phyloP scores from a whole-genome alignment of 805 yeast species.

The Kodamaea kaohsiungensis region DNA sequence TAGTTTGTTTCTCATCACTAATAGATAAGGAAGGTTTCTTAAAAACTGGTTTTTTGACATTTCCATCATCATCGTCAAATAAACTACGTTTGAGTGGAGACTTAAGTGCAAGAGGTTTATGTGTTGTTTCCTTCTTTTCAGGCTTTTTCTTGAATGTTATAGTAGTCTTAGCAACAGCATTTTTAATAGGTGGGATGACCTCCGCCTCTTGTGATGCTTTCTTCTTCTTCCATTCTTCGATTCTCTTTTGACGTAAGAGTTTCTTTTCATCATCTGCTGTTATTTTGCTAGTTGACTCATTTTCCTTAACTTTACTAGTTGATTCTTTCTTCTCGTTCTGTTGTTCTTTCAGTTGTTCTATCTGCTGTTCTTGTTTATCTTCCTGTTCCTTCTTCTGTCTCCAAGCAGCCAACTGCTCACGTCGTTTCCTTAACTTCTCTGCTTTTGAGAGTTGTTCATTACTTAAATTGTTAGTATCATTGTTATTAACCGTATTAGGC shows the following conservation, averaged over 20 bases:
- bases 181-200: background rate
- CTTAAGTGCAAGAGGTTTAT: background rate
- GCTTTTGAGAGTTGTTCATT: constrained; percentile 21
- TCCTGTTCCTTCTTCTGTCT: constrained; percentile 49
- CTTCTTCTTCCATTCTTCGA: constrained; percentile 56
- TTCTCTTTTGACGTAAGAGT: constrained; percentile 35
- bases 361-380: constrained; percentile 28
- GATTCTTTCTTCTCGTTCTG: background rate
- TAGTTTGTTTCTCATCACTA: constrained; percentile 16
- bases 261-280: constrained; percentile 14
- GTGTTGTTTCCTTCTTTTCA: background rate
- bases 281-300: background rate
- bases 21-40: constrained; percentile 7
- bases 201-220: constrained; percentile 14
- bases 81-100: background rate
- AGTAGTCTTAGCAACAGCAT: background rate
- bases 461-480: constrained; percentile 16
- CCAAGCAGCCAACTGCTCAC: constrained; percentile 61
- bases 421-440: constrained; percentile 43
- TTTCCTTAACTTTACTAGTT: background rate
- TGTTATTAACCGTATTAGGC: background rate
- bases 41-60: constrained; percentile 6
- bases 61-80: constrained; percentile 9
- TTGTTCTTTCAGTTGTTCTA: constrained; percentile 15
- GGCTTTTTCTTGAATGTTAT: background rate